Conservation (phyloP, 805 yeast species). For the Kuraishia cidri region DNA sequence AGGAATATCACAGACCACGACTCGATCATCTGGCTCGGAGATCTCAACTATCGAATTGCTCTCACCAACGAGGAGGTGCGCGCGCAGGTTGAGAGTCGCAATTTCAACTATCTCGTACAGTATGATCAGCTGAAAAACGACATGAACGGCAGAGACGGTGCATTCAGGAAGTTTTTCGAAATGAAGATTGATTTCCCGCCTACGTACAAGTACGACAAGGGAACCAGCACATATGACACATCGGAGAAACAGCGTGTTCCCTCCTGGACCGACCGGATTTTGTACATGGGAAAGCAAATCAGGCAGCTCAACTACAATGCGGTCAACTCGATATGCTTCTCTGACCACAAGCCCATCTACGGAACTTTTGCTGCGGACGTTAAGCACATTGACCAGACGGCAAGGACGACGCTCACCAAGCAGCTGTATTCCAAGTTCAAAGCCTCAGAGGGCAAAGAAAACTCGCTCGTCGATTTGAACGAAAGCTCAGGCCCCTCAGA, state of each 20-base stretch:
- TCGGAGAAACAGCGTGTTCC: slow-evolving; percentile 91
- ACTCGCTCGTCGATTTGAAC: slow-evolving; percentile 19
- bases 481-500: too few species aligned
- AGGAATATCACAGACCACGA: slow-evolving; percentile 69
- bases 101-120: slow-evolving; percentile 47
- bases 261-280: slow-evolving; percentile 94
- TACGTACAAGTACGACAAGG: slow-evolving; percentile 90
- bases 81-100: slow-evolving; percentile 23
- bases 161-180: slow-evolving; percentile 79
- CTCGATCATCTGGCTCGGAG: slow-evolving; percentile 85
- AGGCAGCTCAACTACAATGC: slow-evolving; percentile 63
- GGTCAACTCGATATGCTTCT: slow-evolving; percentile 46
- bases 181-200: slow-evolving; percentile 77
- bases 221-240: slow-evolving; percentile 74
- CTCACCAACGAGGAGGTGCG: slow-evolving; percentile 67
- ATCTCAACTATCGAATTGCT: slow-evolving; percentile 76
- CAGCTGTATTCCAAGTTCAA: slow-evolving; percentile 55
- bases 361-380: slow-evolving; percentile 66
- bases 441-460: slow-evolving; percentile 10
- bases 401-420: slow-evolving; percentile 43
- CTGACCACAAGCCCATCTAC: slow-evolving; percentile 93
- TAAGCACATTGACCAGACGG: slow-evolving; percentile 56
- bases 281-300: slow-evolving; percentile 51
- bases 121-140: slow-evolving; percentile 75
- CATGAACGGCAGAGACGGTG: slow-evolving; percentile 47